Conservation (phyloP, 441 rosid genomes). For the Theobroma grandiflorum region DNA sequence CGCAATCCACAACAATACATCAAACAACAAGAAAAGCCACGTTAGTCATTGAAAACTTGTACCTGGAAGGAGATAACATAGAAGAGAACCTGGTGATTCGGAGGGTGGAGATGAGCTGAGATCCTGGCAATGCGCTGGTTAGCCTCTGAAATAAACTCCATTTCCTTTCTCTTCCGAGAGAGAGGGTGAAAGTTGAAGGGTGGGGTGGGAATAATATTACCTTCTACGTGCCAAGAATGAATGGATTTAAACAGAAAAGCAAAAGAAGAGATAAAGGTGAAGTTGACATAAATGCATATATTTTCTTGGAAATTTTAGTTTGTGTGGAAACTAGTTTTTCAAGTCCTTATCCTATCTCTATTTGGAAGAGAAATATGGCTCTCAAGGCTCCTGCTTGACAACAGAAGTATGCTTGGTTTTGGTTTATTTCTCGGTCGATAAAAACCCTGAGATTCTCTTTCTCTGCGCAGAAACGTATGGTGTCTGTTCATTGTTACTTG, state of each 20-base stretch:
- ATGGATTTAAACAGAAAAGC: slow-evolving; percentile 19
- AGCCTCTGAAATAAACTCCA: slow-evolving; percentile 66
- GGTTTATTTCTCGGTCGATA: neutral
- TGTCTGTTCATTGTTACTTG: neutral
- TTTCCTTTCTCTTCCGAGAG: slow-evolving; percentile 23
- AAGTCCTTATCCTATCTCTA: slow-evolving; percentile 32
- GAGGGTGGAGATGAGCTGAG: slow-evolving; percentile 67
- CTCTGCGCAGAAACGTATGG: neutral
- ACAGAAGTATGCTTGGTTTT: neutral
- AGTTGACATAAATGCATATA: slow-evolving; percentile 13
- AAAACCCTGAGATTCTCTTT: neutral
- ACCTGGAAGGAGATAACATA: neutral
- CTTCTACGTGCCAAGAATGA: neutral
- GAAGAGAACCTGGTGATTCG: slow-evolving; percentile 51
- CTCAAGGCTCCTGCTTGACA: slow-evolving; percentile 6
- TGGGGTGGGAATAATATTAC: neutral
- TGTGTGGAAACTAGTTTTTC: slow-evolving; percentile 26
- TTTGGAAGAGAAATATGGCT: slow-evolving; percentile 23
- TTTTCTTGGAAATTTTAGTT: neutral
- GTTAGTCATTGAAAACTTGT: neutral
- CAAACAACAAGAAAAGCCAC: neutral
- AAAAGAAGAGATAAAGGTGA: slow-evolving; percentile 22
- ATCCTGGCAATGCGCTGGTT: slow-evolving; percentile 64
- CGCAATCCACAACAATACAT: slow-evolving; percentile 6
- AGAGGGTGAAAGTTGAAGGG: neutral